Evolutionary conservation across 164 flowering plant species (phyloP).

Genomic region (grape (Vitis vinifera)): DNA sequence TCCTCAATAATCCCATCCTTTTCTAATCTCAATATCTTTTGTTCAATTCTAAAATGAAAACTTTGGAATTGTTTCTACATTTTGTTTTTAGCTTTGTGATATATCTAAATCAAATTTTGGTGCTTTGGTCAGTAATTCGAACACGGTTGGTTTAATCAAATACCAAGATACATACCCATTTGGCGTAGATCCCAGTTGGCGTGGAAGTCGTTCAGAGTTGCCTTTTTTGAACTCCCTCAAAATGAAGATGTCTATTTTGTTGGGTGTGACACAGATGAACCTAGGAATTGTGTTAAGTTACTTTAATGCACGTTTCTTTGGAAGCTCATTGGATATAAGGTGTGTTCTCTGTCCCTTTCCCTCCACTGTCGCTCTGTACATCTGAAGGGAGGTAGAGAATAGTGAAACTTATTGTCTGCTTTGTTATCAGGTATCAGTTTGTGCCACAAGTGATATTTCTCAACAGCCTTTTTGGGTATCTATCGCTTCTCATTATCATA

Average conservation of each 20-base stretch:
- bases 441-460: slow-evolving; percentile 93
- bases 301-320: slow-evolving; percentile 77
- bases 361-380: not conserved
- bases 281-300: slow-evolving; percentile 82
- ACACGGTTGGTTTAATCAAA: slow-evolving; percentile 66
- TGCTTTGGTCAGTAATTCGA: slow-evolving; percentile 57
- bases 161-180: slow-evolving; percentile 76
- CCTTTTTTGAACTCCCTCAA: slow-evolving; percentile 92
- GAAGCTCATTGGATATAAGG: slow-evolving; percentile 80
- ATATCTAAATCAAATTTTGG: slow-evolving; percentile 3
- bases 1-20: too few relatives aligned
- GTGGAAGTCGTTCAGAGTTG: slow-evolving; percentile 93
- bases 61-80: too few relatives aligned
- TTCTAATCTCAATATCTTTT: too few relatives aligned
- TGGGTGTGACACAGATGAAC: slow-evolving; percentile 87
- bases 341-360: slow-evolving; percentile 15
- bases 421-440: slow-evolving; percentile 76
- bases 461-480: slow-evolving; percentile 94
- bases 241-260: slow-evolving; percentile 95
- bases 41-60: too few relatives aligned
- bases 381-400: not conserved
- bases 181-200: slow-evolving; percentile 98
- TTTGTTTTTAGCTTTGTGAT: slow-evolving; percentile 1
- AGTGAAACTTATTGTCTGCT: slow-evolving; percentile 11
- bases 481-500: slow-evolving; percentile 77